Evolutionary conservation across 2,329 filamentous ascomycete species (phyloP).

Genomic region (Lecanicillium sp.): DNA sequence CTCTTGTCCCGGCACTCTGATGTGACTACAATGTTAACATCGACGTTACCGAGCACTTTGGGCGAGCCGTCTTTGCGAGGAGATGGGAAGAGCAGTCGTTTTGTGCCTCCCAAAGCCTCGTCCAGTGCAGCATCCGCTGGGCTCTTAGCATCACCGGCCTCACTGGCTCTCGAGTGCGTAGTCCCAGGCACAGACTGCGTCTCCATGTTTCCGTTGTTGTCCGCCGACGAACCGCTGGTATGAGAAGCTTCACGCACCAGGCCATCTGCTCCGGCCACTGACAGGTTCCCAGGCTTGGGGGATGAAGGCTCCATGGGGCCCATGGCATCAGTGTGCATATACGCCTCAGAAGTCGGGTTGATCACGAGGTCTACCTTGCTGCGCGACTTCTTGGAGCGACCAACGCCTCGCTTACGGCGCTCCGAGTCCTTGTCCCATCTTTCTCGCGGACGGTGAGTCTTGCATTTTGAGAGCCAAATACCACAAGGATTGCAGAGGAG

Average conservation of each 20-base stretch:
- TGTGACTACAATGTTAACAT: slow-evolving; percentile 43
- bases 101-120: slow-evolving; percentile 46
- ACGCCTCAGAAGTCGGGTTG: slow-evolving; percentile 46
- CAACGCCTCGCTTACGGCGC: slow-evolving; percentile 39
- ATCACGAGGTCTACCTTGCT: slow-evolving; percentile 37
- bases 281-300: slow-evolving; percentile 14
- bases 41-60: slow-evolving; percentile 53
- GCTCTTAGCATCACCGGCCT: slow-evolving; percentile 49
- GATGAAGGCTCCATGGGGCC: slow-evolving; percentile 36
- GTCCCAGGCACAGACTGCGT: slow-evolving; percentile 28
- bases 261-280: not conserved
- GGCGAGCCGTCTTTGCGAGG: slow-evolving; percentile 58
- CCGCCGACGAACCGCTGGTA: slow-evolving; percentile 12
- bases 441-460: slow-evolving; percentile 71
- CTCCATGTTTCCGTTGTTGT: slow-evolving; percentile 11
- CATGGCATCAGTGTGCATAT: slow-evolving; percentile 44
- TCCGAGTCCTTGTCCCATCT: slow-evolving; percentile 67
- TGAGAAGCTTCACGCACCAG: not conserved
- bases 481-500: slow-evolving; percentile 93
- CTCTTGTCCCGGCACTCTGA: slow-evolving; percentile 28
- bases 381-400: slow-evolving; percentile 38
- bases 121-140: slow-evolving; percentile 47
- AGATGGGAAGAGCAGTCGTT: slow-evolving; percentile 69
- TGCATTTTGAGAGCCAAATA: slow-evolving; percentile 88
- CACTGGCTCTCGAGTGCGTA: slow-evolving; percentile 47